Base-by-base conservation (phyloP, 805 yeast species). In the Candida xiaguanensis region DNA sequence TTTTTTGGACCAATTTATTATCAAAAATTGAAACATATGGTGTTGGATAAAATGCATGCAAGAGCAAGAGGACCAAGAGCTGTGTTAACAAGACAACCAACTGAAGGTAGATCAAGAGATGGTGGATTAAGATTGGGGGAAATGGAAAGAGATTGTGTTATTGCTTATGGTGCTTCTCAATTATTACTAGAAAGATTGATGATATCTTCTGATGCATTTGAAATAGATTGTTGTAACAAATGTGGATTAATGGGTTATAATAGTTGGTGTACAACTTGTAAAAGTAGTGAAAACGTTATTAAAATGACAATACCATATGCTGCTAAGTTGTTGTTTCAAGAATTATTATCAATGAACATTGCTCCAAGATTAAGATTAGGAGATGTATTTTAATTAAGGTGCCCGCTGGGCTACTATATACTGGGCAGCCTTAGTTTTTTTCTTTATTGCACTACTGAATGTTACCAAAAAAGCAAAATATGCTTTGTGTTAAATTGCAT, bases 11-110 rank as follows among this genome's bases (percentile, higher is more conserved):
- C 99, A 14, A 93, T 93, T 50, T 93, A 93, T 64, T 93, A 93
- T 63, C 99, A 93, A 67, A 93, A 93, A 59, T 79, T 93, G 73
- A 93, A 93, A 75, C 99, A 93, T 65, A 93, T 93, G 99, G 99
- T 93, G 34, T 64, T 93, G 65, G 99, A 93, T 67, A 93, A 93
- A 66, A 93, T 93, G 99, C 99, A 93, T 58, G 99, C 99, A 1
- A 85, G 99, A 74, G 97, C 99, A 2, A 80, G 99, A 61, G 99
- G 99, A 38, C 99, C 99, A 41, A 80, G 98, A 52, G 99, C 99
- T 0, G 98, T 93, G 9, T 73, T 93, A 43, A 93, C 99, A 8
- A 81, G 99, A 65, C 99, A 93, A 66, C 99, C 98, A 13, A 91
- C 98, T 0, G 99, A 93, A 65, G 99, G 99, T 75, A 79, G 99